Evolutionary conservation across 2,329 filamentous ascomycete species (phyloP), one percentile per base, ranked within the genome.

Genomic region (Trichophyton schoenleinii): DNA sequence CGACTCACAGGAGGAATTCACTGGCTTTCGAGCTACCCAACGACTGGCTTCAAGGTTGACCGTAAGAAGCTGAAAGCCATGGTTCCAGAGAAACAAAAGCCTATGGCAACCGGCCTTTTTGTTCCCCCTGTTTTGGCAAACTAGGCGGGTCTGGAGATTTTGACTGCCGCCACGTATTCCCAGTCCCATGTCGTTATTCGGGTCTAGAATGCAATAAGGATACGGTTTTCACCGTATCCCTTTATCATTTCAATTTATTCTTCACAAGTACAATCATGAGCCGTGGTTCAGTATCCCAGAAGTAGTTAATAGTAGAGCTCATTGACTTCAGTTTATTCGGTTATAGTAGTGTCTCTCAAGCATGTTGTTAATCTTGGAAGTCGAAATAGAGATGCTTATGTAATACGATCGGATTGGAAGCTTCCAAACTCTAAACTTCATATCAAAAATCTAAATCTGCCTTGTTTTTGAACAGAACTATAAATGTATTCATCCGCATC

Each of bases 1-100:
- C 38, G 58, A 36, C 34, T 65, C 53, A 64, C 63, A 3, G 64
- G 64, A 3, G 64, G 64, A 0, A 61, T 65, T 20, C 60, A 58
- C 31, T 65, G 61, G 61, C 42, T 65, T 13, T 58, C 61, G 3
- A 57, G 59, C 18, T 65, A 61, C 52, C 64, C 64, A n/a, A 60
- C 57, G 15, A 64, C 62, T 1, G 64, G 62, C 8, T 64, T 64
- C 46, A 64, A 64, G 59, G 62, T 58, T 36, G 36, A 58, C 36
- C 57, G 57, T 5, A 58, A 42, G n/a, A 31, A 38, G 28, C 44
- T 58, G 18, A 58, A 58, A 42, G 15, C 57, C 57, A 58, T 58
- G 57, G 36, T 58, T n/a, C 57, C 36, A 25, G 9, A 13, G 31
- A 58, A 58, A n/a, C 34, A 31, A 22, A 44, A 42, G n/a, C 57